phyloP scores from a whole-genome alignment of 2,329 filamentous ascomycete genomes.

The Ceratocystis albifundus region DNA sequence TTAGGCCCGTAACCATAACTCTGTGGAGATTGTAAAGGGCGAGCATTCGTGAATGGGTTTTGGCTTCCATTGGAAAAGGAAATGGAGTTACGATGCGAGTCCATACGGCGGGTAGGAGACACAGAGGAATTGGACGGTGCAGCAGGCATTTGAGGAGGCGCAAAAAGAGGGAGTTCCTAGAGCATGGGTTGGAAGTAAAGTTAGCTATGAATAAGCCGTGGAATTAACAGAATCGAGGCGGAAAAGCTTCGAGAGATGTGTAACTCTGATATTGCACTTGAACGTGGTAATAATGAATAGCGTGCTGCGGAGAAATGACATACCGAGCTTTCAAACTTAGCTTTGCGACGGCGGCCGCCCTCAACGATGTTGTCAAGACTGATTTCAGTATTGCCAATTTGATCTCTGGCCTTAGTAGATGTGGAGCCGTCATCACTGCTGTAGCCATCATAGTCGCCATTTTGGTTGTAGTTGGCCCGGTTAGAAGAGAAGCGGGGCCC shows the following conservation, averaged over 20 bases:
- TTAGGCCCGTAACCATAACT: constrained; percentile 45
- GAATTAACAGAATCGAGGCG: neutral
- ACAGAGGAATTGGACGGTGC: constrained; percentile 96
- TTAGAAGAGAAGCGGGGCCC: constrained; percentile 40
- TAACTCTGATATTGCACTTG: neutral
- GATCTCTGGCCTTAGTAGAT: constrained; percentile 67
- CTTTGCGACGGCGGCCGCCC: constrained; percentile 85
- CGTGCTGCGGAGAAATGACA: constrained; percentile 33
- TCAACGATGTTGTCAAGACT: constrained; percentile 97
- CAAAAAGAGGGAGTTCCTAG: constrained; percentile 91
- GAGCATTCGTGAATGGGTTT: constrained; percentile 67
- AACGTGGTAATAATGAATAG: neutral
- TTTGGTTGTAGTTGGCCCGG: constrained; percentile 40
- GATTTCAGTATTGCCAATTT: constrained; percentile 89
- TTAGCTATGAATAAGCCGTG: constrained; percentile 28
- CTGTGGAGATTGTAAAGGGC: constrained; percentile 73
- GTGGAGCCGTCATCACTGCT: constrained; percentile 79
- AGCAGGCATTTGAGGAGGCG: constrained; percentile 84
- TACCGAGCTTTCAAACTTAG: constrained; percentile 95
- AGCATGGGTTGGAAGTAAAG: constrained; percentile 21
- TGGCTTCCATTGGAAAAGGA: constrained; percentile 66
- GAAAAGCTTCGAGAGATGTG: neutral
- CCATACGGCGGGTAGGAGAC: constrained; percentile 73
- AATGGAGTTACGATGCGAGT: constrained; percentile 58
- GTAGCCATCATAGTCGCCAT: constrained; percentile 63